Evolutionary conservation across 164 flowering plant genomes (phyloP).

Genomic region (Saururus chinensis): DNA sequence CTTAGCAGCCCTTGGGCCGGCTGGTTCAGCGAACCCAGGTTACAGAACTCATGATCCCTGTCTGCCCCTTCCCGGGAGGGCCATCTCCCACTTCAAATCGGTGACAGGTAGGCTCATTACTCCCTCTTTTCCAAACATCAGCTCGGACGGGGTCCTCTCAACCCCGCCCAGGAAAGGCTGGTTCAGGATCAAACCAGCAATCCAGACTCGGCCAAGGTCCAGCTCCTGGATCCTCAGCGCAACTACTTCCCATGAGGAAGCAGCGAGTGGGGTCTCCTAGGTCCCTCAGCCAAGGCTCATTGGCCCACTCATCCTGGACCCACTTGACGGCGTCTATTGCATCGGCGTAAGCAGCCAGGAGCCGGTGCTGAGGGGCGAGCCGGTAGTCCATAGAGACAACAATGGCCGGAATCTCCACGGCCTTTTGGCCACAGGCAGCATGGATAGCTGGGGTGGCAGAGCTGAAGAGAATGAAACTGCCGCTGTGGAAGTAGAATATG

Average conservation of each 20-base stretch:
- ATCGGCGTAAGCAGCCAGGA: not conserved
- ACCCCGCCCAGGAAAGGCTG: conserved; percentile 6
- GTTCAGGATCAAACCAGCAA: conserved; percentile 5
- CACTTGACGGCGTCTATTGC: not conserved
- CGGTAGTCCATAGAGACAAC: not conserved
- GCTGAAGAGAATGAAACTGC: not conserved
- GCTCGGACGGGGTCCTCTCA: conserved; percentile 1
- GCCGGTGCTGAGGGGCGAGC: not conserved
- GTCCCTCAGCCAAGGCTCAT: not conserved
- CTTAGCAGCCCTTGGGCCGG: conserved; percentile 32
- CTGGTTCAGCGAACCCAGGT: conserved; percentile 13
- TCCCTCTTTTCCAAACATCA: conserved; percentile 14
- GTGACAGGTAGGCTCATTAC: conserved; percentile 26
- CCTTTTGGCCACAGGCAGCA: not conserved
- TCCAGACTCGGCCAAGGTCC: not conserved
- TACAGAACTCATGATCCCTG: conserved; percentile 48
- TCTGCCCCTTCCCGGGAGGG: conserved; percentile 44
- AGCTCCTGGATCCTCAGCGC: not conserved
- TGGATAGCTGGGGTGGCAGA: not conserved
- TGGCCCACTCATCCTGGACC: not conserved
- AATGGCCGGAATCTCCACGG: not conserved
- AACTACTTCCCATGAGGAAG: not conserved
- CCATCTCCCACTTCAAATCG: conserved; percentile 42
- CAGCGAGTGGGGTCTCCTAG: not conserved
- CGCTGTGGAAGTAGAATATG: not conserved